Base-by-base conservation (phyloP, 140 eudicot species). In the Stevia rebaudiana region DNA sequence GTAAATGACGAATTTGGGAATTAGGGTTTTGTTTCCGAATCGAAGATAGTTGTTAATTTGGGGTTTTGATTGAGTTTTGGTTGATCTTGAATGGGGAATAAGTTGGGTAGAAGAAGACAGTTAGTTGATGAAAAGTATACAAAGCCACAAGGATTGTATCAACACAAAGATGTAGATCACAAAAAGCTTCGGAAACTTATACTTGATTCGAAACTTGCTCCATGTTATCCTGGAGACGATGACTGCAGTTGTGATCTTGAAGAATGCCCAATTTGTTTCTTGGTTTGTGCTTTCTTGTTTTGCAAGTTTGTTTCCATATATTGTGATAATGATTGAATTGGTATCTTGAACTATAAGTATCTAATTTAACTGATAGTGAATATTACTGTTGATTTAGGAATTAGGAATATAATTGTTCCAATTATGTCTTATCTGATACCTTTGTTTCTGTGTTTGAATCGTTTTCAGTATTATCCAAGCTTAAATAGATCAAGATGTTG, bases 201-300 rank as follows among this genome's bases (percentile, higher is more conserved):
- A 12, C 90, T 88, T 19, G 99, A 88, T 60, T 83, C 97, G 0
- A 88, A 94, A 75, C 88, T 94, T 6, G 99, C 97, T 13, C 99
- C 99, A 9, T 94, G 99, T 50, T 88, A 81, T 47, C 99, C 97
- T 6, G 99, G 99, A 21, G 86, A 84, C 37, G 99, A 88, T 76
- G 99, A 88, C 11, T 85, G 81, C 48, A 82, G 67, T 47, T 79
- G 77, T 43, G 95, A 90, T 68, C 95, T 94, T 17, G 99, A 94
- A 80, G 99, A 94, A 74, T 94, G 99, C 77, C 99, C 99, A 57
- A 94, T 94, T 77, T 94, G 99, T 77, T 94, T 94, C 83, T 76
- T 94, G 95, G 99, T 94, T 12, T 42, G 96, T 81, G 42, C 17
- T n/a, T 66, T 60, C 42, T 24, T 42, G 48, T 39, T 23, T 25